A percentile compares a stretch with the other conserved stretches of the same genome.
Conservation (phyloP, 2,329 filamentous ascomycete genomes). For the Dothideomycetes sp. region DNA sequence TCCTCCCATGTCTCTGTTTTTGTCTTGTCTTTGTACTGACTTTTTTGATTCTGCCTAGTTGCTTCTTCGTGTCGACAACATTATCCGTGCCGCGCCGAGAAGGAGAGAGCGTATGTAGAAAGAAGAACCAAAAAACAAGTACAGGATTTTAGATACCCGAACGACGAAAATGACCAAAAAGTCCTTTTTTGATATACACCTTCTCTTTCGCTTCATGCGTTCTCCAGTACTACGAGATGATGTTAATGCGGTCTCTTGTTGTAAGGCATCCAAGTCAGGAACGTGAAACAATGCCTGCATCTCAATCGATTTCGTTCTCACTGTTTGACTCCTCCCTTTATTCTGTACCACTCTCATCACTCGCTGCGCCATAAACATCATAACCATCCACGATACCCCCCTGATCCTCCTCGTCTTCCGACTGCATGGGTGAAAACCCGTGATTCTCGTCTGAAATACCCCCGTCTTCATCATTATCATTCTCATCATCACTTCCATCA, state of each 20-base stretch:
- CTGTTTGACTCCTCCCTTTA: no score
- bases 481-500: constrained; percentile 8
- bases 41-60: constrained; percentile 45
- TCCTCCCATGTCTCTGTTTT: constrained; percentile 16
- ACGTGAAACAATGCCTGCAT: no score
- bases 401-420: constrained; percentile 1
- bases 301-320: no score
- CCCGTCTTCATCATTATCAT: constrained; percentile 6
- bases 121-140: constrained; percentile 3
- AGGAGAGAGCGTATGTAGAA: constrained; percentile 64
- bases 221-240: no score
- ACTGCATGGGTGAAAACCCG: constrained; percentile 18
- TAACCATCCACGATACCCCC: not conserved
- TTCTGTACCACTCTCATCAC: no score
- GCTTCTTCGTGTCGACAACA: constrained; percentile 90
- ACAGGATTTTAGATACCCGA: constrained; percentile 11
- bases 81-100: constrained; percentile 86
- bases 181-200: no score
- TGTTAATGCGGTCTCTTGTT: no score
- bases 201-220: no score
- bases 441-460: constrained; percentile 8
- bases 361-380: constrained; percentile 1
- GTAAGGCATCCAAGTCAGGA: no score
- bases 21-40: constrained; percentile 8
- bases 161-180: not conserved